Evolutionary conservation across 2,329 filamentous ascomycete species (phyloP).

Genomic region (Verticillium albo-atrum): DNA sequence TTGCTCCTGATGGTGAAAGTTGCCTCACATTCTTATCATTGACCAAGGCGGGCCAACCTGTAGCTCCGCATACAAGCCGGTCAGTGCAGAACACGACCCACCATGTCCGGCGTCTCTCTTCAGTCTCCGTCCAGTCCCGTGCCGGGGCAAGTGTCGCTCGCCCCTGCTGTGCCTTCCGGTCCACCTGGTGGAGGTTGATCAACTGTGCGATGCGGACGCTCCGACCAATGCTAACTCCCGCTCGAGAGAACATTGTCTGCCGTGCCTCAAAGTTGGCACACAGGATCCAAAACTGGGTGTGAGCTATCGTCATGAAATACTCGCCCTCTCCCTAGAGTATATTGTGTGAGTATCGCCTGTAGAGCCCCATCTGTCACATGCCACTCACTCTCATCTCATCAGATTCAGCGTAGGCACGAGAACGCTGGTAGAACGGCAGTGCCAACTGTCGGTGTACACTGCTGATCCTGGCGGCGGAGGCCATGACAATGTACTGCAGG

Average conservation of each 20-base stretch:
- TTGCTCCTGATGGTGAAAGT: too few relatives aligned
- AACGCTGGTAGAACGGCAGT: not conserved
- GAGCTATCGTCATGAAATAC: not conserved
- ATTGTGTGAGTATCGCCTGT: not conserved
- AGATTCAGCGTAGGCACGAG: not conserved
- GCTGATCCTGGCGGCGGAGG: not conserved
- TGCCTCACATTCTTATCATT: not conserved
- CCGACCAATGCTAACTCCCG: not conserved
- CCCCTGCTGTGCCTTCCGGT: not conserved
- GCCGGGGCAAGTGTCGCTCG: not conserved
- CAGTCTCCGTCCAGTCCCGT: not conserved
- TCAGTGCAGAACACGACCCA: slow-evolving; percentile 29
- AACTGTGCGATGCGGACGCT: not conserved
- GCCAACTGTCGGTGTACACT: not conserved
- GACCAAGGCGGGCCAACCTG: not conserved
- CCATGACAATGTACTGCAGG: slow-evolving; percentile 1
- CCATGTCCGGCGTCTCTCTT: slow-evolving; percentile 30
- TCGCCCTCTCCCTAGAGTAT: not conserved
- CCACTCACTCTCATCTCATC: not conserved
- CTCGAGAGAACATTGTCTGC: not conserved
- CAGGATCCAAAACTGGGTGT: not conserved
- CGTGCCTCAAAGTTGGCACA: not conserved
- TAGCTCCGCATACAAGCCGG: slow-evolving; percentile 13
- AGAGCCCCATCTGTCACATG: not conserved
- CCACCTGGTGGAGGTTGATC: not conserved